Conservation (phyloP, 306 rosid species). For the Cucumis melo region DNA sequence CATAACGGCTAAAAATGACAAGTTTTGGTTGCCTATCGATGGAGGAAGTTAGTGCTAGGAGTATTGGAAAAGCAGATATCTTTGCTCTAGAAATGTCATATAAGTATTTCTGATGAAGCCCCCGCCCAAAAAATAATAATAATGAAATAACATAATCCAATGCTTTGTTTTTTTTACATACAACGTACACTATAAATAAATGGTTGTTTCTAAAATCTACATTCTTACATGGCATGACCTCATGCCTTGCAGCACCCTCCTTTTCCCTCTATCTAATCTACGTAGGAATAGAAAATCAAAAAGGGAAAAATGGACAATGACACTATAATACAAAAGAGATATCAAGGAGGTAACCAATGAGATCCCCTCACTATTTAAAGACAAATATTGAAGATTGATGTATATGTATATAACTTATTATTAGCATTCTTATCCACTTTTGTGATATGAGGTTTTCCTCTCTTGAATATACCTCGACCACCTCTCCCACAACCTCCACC, state of each 20-base stretch:
- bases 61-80: not conserved
- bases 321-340: not conserved
- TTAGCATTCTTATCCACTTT: constrained; percentile 83
- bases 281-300: not conserved
- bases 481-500: constrained; percentile 49
- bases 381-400: not conserved
- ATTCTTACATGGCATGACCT: constrained; percentile 43
- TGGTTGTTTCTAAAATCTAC: constrained; percentile 64
- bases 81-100: not conserved
- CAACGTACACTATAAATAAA: constrained; percentile 81
- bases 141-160: not conserved
- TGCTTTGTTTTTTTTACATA: constrained; percentile 30
- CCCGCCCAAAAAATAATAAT: no score
- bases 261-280: not conserved
- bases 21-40: no score
- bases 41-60: no score
- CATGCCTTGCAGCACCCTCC: constrained; percentile 49
- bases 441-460: constrained; percentile 79
- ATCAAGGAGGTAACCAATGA: not conserved
- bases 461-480: constrained; percentile 83
- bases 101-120: not conserved
- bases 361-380: not conserved
- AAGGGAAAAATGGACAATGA: not conserved
- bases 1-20: no score
- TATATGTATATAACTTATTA: constrained; percentile 45